Percentiles rank a stretch among this genome's conserved stretches.
These are phyloP conservation scores for Naegleria fowleri DNA, from an alignment of 208 protist species.

Conservation along the genomic window DNA sequence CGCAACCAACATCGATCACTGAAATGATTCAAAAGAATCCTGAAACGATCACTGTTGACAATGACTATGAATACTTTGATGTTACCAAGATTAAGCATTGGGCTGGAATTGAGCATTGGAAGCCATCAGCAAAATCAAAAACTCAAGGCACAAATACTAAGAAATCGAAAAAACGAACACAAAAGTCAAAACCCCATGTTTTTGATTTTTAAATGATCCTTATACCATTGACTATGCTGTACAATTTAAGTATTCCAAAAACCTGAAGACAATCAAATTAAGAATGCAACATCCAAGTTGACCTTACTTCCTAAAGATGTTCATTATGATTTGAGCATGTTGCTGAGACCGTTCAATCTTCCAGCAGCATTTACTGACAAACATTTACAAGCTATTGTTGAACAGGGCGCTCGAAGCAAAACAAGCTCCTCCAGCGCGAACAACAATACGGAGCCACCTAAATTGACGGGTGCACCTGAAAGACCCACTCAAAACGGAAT, in stretches of 20 bases:
- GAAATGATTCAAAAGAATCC: background rate
- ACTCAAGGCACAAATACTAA: background rate
- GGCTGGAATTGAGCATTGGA: constrained; percentile 44
- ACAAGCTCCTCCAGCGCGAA: background rate
- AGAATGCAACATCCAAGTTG: background rate
- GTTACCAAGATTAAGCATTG: constrained; percentile 32
- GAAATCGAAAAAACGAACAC: constrained; percentile 31
- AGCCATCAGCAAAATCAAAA: constrained; percentile 4
- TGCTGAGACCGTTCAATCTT: background rate
- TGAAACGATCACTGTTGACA: background rate
- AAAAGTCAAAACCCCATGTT: background rate
- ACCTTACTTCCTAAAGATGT: background rate
- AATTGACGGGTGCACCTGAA: background rate
- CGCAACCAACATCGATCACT: background rate
- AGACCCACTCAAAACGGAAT: background rate
- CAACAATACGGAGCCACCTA: too few relatives aligned
- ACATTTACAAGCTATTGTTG: background rate
- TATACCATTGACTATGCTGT: background rate
- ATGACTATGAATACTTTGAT: constrained; percentile 41
- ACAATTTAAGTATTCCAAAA: background rate
- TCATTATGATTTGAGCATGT: background rate
- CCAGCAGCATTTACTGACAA: background rate
- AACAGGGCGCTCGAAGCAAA: background rate
- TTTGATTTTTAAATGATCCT: background rate
- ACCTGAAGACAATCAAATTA: background rate